These are phyloP conservation scores for Phytophthora citricola DNA, from an alignment of 352 stramenopile species.

Conservation along the genomic window DNA sequence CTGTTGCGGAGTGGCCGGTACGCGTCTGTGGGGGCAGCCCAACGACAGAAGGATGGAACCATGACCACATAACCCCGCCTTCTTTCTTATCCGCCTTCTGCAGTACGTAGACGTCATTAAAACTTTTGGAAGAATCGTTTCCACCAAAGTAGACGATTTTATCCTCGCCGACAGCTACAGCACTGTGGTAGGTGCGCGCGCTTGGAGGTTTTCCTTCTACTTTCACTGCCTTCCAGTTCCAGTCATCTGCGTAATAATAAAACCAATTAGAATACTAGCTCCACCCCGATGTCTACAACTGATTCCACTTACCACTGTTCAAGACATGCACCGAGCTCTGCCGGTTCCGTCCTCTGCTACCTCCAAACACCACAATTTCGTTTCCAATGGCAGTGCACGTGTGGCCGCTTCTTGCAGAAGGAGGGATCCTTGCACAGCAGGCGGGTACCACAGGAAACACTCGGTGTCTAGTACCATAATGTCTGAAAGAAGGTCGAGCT, in stretches of 20 bases:
- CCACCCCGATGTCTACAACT: not conserved
- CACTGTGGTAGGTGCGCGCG: constrained; percentile 92
- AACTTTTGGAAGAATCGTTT: constrained; percentile 92
- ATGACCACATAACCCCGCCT: constrained; percentile 67
- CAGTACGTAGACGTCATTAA: constrained; percentile 93
- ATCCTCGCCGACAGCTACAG: constrained; percentile 61
- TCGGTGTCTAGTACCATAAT: constrained; percentile 94
- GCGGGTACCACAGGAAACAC: constrained; percentile 95
- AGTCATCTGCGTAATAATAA: constrained; percentile 58
- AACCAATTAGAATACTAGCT: constrained; percentile 12
- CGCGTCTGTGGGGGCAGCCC: constrained; percentile 77
- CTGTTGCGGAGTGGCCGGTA: constrained; percentile 91
- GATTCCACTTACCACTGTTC: constrained; percentile 54
- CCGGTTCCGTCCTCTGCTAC: constrained; percentile 69
- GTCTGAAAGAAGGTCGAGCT: constrained; percentile 80
- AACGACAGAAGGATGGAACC: constrained; percentile 86
- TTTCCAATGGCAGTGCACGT: constrained; percentile 76
- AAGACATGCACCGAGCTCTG: constrained; percentile 83
- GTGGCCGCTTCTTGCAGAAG: constrained; percentile 73
- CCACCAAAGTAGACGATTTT: constrained; percentile 94
- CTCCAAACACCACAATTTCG: constrained; percentile 85
- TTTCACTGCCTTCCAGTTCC: constrained; percentile 91
- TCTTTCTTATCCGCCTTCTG: constrained; percentile 51
- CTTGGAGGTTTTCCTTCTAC: constrained; percentile 88
- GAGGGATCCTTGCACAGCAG: constrained; percentile 77